These are phyloP conservation scores for Cladobotryum protrusum DNA, from an alignment of 2,329 filamentous ascomycete genomes.

Conservation along the genomic window DNA sequence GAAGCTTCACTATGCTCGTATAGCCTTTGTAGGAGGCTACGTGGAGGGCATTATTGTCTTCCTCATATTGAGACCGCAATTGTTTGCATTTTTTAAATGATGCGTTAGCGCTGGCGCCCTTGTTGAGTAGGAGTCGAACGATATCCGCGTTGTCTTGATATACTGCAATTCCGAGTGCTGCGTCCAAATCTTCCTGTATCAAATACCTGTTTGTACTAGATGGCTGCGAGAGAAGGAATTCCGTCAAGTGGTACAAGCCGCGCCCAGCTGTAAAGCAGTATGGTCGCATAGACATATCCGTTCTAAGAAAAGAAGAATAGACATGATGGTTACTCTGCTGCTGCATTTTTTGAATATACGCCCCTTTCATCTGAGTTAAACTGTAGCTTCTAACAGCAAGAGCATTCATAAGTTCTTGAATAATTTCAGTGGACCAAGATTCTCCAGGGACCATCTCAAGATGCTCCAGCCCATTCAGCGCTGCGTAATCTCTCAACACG, in stretches of 20 bases:
- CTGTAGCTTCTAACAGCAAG: too few species aligned
- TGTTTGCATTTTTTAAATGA: too few species aligned
- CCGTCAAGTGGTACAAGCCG: not conserved
- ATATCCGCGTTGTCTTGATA: not conserved
- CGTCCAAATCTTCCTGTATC: not conserved
- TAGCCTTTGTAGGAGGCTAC: too few species aligned
- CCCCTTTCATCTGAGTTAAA: not conserved
- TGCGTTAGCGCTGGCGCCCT: constrained; percentile 2
- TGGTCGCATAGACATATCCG: not conserved
- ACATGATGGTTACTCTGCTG: too few species aligned
- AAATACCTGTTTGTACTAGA: not conserved
- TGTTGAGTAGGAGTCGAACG: not conserved
- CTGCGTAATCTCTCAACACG: too few species aligned
- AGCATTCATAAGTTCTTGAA: too few species aligned
- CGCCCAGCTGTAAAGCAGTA: not conserved
- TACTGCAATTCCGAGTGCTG: not conserved
- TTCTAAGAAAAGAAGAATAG: not conserved
- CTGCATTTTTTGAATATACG: not conserved
- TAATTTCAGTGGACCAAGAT: too few species aligned
- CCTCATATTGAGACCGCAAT: too few species aligned
- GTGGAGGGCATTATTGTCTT: too few species aligned
- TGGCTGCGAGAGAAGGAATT: not conserved
- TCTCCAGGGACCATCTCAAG: too few species aligned
- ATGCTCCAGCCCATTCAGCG: too few species aligned
- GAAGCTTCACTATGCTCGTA: too few species aligned